phyloP scores from a whole-genome alignment of 2,329 filamentous ascomycete genomes.

The Westerdykella ornata region DNA sequence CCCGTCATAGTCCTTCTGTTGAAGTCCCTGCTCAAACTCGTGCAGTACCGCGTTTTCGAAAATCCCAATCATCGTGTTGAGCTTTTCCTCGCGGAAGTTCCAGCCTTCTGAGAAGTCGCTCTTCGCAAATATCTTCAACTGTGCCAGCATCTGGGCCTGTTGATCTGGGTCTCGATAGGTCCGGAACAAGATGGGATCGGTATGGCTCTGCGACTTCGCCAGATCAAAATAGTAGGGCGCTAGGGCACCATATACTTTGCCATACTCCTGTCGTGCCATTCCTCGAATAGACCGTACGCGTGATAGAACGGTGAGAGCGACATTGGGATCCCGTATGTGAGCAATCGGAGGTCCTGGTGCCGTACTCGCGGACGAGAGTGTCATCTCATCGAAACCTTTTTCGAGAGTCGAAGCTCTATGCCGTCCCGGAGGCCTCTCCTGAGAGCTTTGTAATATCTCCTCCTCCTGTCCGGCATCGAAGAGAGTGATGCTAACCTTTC shows the following conservation, averaged over 20 bases:
- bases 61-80: conserved; percentile 67
- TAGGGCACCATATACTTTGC: conserved; percentile 79
- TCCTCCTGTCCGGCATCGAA: conserved; percentile 70
- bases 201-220: conserved; percentile 61
- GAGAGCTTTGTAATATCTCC: conserved; percentile 46
- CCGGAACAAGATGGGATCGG: conserved; percentile 77
- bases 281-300: conserved; percentile 73
- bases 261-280: conserved; percentile 81
- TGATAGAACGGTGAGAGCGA: conserved; percentile 62
- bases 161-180: conserved; percentile 82
- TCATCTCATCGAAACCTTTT: conserved; percentile 77
- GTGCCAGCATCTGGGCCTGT: conserved; percentile 82
- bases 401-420: conserved; percentile 36
- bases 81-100: conserved; percentile 60
- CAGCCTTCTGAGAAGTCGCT: conserved; percentile 77
- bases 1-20: conserved; percentile 79
- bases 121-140: conserved; percentile 68
- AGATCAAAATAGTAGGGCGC: conserved; percentile 86
- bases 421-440: conserved; percentile 23
- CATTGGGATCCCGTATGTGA: conserved; percentile 48
- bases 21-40: conserved; percentile 90
- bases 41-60: conserved; percentile 87
- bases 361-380: conserved; percentile 40
- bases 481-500: conserved; percentile 52
- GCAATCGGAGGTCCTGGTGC: conserved; percentile 22